Percentiles rank a stretch among this genome's conserved stretches.
These are phyloP conservation scores for Lantana camara DNA, from an alignment of 257 asterid genomes.

Conservation along the genomic window DNA sequence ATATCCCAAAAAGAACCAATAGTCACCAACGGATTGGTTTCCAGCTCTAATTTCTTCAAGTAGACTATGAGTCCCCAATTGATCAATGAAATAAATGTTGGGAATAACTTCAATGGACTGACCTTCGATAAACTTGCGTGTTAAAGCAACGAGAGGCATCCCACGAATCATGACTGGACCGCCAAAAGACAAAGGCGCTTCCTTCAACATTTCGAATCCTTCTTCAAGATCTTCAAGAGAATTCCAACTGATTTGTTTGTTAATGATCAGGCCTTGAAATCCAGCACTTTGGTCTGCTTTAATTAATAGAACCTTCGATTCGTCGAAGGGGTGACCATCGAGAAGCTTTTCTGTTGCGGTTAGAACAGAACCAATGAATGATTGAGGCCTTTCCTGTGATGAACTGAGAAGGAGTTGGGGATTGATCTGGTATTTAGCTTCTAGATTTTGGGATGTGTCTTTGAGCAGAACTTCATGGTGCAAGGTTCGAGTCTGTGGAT, in stretches of 20 bases:
- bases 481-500: constrained; percentile 32
- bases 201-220: constrained; percentile 51
- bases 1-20: constrained; percentile 81
- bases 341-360: constrained; percentile 74
- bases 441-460: constrained; percentile 43
- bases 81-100: constrained; percentile 59
- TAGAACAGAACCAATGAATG: constrained; percentile 60
- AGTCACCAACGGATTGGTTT: constrained; percentile 55
- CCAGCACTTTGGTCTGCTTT: constrained; percentile 62
- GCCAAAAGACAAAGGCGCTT: constrained; percentile 73
- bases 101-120: constrained; percentile 53
- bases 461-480: constrained; percentile 72
- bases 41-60: constrained; percentile 62
- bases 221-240: constrained; percentile 62
- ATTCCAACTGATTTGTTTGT: constrained; percentile 81
- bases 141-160: constrained; percentile 77
- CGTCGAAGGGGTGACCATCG: constrained; percentile 68
- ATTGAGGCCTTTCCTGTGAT: constrained; percentile 46
- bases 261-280: constrained; percentile 71
- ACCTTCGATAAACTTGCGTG: constrained; percentile 42
- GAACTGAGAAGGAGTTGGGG: constrained; percentile 37
- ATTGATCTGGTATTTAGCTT: constrained; percentile 38
- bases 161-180: constrained; percentile 82
- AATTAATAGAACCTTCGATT: constrained; percentile 71
- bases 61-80: constrained; percentile 42